These are phyloP conservation scores for Carpinus viminea DNA, from an alignment of 306 rosid species.

Conservation along the genomic window DNA sequence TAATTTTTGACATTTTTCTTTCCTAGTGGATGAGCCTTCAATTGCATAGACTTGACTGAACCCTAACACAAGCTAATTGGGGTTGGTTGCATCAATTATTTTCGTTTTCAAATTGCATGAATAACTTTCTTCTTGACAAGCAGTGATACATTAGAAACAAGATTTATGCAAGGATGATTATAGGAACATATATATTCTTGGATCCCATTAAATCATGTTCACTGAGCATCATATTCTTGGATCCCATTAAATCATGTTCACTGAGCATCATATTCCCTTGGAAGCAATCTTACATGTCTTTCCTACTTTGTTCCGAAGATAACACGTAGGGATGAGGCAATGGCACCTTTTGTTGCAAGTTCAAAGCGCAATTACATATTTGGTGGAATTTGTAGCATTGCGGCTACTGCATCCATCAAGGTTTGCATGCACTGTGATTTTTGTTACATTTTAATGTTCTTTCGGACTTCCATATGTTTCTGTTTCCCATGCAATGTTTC, in stretches of 20 bases:
- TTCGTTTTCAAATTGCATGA: too few relatives aligned
- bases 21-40: not conserved
- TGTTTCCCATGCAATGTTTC: constrained; percentile 19
- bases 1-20: not conserved
- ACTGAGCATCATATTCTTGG: constrained; percentile 9
- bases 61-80: not conserved
- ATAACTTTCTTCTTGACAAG: not conserved
- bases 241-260: not conserved
- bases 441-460: too few relatives aligned
- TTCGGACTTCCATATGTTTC: constrained; percentile 7
- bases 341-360: constrained; percentile 89
- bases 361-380: constrained; percentile 84
- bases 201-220: not conserved
- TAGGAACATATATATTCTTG: not conserved
- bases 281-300: constrained; percentile 23
- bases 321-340: constrained; percentile 93
- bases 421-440: constrained; percentile 30
- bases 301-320: constrained; percentile 56
- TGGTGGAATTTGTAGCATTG: constrained; percentile 93
- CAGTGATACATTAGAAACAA: not conserved
- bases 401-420: constrained; percentile 80
- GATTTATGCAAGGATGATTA: not conserved
- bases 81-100: not conserved
- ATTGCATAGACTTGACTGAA: not conserved
- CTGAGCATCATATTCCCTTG: constrained; percentile 7